These are phyloP conservation scores for Steccherinum ochraceum DNA, from an alignment of 768 basidiomycete genomes.

Conservation along the genomic window DNA sequence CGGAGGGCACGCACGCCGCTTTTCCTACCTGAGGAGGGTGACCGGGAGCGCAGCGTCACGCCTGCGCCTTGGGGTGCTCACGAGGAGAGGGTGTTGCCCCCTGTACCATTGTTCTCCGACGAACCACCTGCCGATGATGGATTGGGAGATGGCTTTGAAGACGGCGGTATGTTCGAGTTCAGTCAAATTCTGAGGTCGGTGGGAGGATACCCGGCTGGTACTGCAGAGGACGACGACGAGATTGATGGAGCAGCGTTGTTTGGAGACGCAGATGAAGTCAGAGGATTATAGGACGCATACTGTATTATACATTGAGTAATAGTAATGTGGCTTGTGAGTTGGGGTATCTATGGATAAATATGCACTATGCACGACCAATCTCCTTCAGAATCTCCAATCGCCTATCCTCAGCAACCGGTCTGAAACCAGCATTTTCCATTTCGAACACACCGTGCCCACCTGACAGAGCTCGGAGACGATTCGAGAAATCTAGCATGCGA, in stretches of 20 bases:
- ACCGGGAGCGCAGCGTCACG: constrained; percentile 33
- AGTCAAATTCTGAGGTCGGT: constrained; percentile 63
- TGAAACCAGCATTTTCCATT: constrained; percentile 74
- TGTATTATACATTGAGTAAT: constrained; percentile 3
- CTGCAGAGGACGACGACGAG: constrained; percentile 70
- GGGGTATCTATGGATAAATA: neutral
- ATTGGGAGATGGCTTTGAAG: constrained; percentile 30
- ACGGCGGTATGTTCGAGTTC: constrained; percentile 63
- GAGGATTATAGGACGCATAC: constrained; percentile 38
- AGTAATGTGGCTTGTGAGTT: neutral
- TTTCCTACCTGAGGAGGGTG: constrained; percentile 64
- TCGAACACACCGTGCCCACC: constrained; percentile 82
- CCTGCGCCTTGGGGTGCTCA: constrained; percentile 25
- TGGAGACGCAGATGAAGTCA: constrained; percentile 77
- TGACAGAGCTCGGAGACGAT: constrained; percentile 68
- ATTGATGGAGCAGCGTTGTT: constrained; percentile 69
- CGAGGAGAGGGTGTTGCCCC: constrained; percentile 24
- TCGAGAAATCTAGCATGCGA: constrained; percentile 76
- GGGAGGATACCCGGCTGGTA: constrained; percentile 50
- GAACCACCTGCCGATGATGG: constrained; percentile 20
- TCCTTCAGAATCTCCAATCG: constrained; percentile 70
- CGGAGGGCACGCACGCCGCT: constrained; percentile 52
- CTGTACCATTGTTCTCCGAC: constrained; percentile 39
- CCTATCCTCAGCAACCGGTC: constrained; percentile 52
- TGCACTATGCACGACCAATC: constrained; percentile 60